Conservation (phyloP, 2,329 filamentous ascomycete species). For the Ophiostoma montium region DNA sequence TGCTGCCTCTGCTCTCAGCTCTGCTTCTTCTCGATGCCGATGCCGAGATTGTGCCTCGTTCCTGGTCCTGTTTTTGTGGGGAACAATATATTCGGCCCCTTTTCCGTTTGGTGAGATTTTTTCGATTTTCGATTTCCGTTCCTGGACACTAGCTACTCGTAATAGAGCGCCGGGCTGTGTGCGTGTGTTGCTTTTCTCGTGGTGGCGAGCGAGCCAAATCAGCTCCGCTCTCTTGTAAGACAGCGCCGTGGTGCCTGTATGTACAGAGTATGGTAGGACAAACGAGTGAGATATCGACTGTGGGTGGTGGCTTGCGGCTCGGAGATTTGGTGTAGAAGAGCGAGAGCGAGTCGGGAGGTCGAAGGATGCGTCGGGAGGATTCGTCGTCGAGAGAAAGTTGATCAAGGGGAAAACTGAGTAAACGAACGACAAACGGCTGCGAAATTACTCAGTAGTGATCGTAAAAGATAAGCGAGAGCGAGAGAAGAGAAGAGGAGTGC, state of each 20-base stretch:
- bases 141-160: neutral
- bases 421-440: neutral
- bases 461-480: too few species aligned
- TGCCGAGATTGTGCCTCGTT: neutral
- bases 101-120: neutral
- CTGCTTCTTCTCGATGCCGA: neutral
- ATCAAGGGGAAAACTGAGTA: neutral
- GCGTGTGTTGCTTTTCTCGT: neutral
- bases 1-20: neutral
- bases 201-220: neutral
- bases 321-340: constrained; percentile 6
- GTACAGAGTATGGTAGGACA: constrained; percentile 9
- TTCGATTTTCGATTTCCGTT: neutral
- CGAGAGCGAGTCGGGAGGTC: neutral
- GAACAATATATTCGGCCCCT: neutral
- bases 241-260: too few species aligned
- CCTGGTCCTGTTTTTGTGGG: neutral
- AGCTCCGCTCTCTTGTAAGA: constrained; percentile 3
- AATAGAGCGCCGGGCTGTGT: neutral
- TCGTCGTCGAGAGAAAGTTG: constrained; percentile 1
- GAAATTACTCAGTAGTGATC: neutral
- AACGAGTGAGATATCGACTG: neutral
- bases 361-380: too few species aligned
- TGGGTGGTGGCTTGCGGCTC: constrained; percentile 7
- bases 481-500: neutral